Percentiles rank a stretch among this genome's conserved stretches.
Evolutionary conservation across 2,329 filamentous ascomycete species (phyloP).

Genomic region (Sporothrix brunneoviolacea): DNA sequence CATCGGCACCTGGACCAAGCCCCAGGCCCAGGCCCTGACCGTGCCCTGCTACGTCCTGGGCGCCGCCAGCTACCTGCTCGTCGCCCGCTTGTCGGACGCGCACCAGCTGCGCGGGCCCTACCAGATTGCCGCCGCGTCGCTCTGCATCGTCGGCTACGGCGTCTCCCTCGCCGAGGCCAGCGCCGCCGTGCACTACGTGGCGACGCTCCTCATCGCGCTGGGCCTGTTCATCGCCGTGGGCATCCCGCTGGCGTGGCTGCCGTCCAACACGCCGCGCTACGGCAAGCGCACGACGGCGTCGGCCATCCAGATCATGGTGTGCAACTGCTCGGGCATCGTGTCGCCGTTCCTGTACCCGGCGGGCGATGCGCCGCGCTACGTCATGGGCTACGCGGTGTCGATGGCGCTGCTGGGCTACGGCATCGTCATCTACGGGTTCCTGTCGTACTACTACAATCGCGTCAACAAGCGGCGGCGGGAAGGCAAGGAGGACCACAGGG

Average conservation of each 20-base stretch:
- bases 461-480: slow-evolving; percentile 1
- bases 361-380: slow-evolving; percentile 2
- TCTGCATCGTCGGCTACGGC: slow-evolving; percentile 51
- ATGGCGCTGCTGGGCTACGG: slow-evolving; percentile 3
- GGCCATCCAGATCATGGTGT: slow-evolving; percentile 15
- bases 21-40: slow-evolving; percentile 56
- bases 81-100: slow-evolving; percentile 52
- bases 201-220: slow-evolving; percentile 67
- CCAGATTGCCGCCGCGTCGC: slow-evolving; percentile 40
- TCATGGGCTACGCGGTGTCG: slow-evolving; percentile 9
- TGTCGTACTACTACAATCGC: not conserved
- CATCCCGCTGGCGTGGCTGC: slow-evolving; percentile 50
- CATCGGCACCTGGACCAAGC: slow-evolving; percentile 48
- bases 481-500: slow-evolving; percentile 1
- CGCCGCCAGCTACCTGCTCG: slow-evolving; percentile 51
- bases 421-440: slow-evolving; percentile 2
- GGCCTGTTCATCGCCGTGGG: slow-evolving; percentile 60
- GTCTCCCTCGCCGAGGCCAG: slow-evolving; percentile 49
- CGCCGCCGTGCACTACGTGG: slow-evolving; percentile 53
- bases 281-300: slow-evolving; percentile 53
- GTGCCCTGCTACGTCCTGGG: slow-evolving; percentile 62
- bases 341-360: slow-evolving; percentile 7
- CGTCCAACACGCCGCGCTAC: slow-evolving; percentile 65
- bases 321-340: slow-evolving; percentile 15
- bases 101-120: slow-evolving; percentile 52